These are phyloP conservation scores for Xerocomellus dryophilus DNA, from an alignment of 768 basidiomycete genomes.

Conservation along the genomic window DNA sequence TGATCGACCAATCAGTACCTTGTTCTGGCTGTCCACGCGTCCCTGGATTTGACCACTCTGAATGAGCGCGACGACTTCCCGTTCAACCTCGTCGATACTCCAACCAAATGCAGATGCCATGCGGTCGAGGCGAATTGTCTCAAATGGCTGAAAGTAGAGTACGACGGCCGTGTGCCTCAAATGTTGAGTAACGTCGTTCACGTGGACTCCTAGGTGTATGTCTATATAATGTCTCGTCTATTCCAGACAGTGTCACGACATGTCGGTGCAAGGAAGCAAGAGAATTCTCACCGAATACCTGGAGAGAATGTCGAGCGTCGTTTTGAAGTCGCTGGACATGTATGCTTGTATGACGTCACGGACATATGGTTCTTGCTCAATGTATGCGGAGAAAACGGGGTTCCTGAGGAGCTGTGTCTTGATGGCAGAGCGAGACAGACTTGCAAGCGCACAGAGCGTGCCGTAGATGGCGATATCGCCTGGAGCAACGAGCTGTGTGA, in stretches of 20 bases:
- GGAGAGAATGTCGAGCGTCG: conserved; percentile 69
- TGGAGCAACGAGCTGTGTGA: conserved; percentile 58
- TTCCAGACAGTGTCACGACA: neutral
- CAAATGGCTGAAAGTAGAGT: conserved; percentile 91
- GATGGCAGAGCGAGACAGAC: conserved; percentile 65
- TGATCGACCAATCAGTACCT: conserved; percentile 43
- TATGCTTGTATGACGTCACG: conserved; percentile 85
- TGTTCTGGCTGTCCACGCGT: conserved; percentile 86
- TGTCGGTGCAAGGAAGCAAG: neutral
- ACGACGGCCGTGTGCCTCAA: conserved; percentile 77
- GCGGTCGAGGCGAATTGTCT: conserved; percentile 75
- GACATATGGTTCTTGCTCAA: conserved; percentile 84
- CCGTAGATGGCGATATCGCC: conserved; percentile 87
- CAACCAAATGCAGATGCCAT: conserved; percentile 89
- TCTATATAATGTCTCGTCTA: conserved; percentile 79
- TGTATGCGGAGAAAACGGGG: conserved; percentile 65
- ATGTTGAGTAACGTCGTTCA: conserved; percentile 57
- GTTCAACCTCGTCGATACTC: conserved; percentile 66
- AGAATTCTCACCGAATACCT: conserved; percentile 57
- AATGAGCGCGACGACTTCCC: conserved; percentile 74
- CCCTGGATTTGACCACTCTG: conserved; percentile 75
- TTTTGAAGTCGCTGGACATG: conserved; percentile 83
- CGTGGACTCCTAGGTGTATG: conserved; percentile 70
- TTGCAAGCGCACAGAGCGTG: conserved; percentile 80
- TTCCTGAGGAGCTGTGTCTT: conserved; percentile 67